These are phyloP conservation scores for Helminthosporium solani DNA, from an alignment of 2,329 filamentous ascomycete genomes.

Conservation along the genomic window DNA sequence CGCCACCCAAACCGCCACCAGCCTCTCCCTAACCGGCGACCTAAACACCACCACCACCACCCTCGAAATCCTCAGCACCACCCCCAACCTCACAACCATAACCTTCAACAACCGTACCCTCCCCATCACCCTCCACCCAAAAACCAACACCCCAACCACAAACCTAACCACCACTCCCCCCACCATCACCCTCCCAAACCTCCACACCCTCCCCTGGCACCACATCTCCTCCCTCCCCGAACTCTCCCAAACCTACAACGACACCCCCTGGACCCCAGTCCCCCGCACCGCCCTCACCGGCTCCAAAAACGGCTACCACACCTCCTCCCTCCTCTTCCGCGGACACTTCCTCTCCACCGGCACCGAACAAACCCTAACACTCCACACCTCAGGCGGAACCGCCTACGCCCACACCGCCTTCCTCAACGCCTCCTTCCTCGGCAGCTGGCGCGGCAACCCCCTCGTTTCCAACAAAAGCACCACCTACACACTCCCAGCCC, in stretches of 20 bases:
- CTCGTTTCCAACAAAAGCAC: slow-evolving; percentile 52
- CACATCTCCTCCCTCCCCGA: slow-evolving; percentile 72
- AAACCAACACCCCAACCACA: slow-evolving; percentile 45
- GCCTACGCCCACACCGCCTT: slow-evolving; percentile 68
- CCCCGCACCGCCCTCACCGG: slow-evolving; percentile 62
- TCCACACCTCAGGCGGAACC: slow-evolving; percentile 65
- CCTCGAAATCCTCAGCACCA: slow-evolving; percentile 67
- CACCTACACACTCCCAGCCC: slow-evolving; percentile 58
- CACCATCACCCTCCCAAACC: slow-evolving; percentile 56
- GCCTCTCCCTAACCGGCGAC: slow-evolving; percentile 66
- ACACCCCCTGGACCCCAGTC: slow-evolving; percentile 65
- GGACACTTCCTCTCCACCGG: slow-evolving; percentile 68
- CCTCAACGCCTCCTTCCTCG: slow-evolving; percentile 64
- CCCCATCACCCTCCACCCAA: slow-evolving; percentile 27
- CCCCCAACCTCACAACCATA: slow-evolving; percentile 54
- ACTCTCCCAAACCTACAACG: slow-evolving; percentile 63
- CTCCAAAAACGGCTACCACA: slow-evolving; percentile 73
- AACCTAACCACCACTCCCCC: slow-evolving; percentile 53
- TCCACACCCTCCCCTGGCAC: slow-evolving; percentile 65
- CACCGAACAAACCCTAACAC: slow-evolving; percentile 56
- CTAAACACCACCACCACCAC: slow-evolving; percentile 69
- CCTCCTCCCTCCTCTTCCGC: slow-evolving; percentile 68
- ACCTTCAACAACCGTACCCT: slow-evolving; percentile 59
- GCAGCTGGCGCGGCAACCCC: slow-evolving; percentile 62
- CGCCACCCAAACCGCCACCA: slow-evolving; percentile 56